Percentiles rank a stretch among this genome's conserved stretches.
These are phyloP conservation scores for Zygoascus biomembranicola DNA, from an alignment of 805 yeast species.

Conservation along the genomic window DNA sequence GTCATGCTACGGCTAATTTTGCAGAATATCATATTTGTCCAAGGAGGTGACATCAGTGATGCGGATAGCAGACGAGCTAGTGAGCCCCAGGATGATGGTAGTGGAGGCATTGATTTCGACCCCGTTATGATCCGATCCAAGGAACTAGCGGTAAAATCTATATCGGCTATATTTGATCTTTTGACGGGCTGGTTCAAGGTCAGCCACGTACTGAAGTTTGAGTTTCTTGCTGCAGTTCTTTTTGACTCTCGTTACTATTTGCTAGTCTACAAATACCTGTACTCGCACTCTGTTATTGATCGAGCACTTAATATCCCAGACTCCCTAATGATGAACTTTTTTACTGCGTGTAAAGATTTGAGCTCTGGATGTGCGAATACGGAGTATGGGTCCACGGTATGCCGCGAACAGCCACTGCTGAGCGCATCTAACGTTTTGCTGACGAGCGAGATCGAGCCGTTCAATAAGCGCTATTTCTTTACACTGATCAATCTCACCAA, in stretches of 20 bases:
- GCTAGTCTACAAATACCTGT: slow-evolving; percentile 29
- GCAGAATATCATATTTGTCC: slow-evolving; percentile 33
- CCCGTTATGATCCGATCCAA: slow-evolving; percentile 37
- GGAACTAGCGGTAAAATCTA: slow-evolving; percentile 52
- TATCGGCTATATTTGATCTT: slow-evolving; percentile 43
- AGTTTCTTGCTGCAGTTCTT: slow-evolving; percentile 59
- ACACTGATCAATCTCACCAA: slow-evolving; percentile 41
- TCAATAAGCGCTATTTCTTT: slow-evolving; percentile 22
- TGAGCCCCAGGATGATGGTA: slow-evolving; percentile 3
- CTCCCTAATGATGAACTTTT: slow-evolving; percentile 14
- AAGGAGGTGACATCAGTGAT: background rate
- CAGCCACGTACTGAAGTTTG: slow-evolving; percentile 71
- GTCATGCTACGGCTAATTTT: slow-evolving; percentile 60
- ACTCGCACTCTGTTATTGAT: slow-evolving; percentile 18
- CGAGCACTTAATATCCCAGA: slow-evolving; percentile 18
- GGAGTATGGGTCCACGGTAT: background rate
- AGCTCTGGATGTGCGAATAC: slow-evolving; percentile 1
- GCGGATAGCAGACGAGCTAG: background rate
- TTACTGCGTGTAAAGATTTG: slow-evolving; percentile 17
- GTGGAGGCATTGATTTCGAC: slow-evolving; percentile 3
- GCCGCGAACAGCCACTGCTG: background rate
- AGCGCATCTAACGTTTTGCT: background rate
- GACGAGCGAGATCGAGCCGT: background rate
- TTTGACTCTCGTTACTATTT: slow-evolving; percentile 61
- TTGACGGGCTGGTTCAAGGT: slow-evolving; percentile 71